Evolutionary conservation across 495 filamentous ascomycete genomes (phyloP).

Genomic region (Tricharina praecox): DNA sequence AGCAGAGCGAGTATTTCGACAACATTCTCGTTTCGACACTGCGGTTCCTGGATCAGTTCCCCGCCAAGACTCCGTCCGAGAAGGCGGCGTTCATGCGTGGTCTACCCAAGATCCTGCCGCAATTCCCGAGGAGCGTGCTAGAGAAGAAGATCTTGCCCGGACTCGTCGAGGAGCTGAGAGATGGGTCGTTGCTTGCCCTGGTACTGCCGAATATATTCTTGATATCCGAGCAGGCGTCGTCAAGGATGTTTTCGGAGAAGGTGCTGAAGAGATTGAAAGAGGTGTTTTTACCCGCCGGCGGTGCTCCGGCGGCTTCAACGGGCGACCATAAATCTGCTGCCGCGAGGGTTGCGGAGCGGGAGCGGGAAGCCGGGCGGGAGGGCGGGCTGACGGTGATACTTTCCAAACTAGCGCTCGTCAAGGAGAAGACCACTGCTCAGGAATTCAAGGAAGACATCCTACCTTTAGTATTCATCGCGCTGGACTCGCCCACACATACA

Average conservation of each 20-base stretch:
- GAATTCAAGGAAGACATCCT: constrained; percentile 93
- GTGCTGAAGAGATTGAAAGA: constrained; percentile 72
- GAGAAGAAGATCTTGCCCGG: constrained; percentile 86
- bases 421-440: constrained; percentile 65
- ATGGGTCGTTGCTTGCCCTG: constrained; percentile 64
- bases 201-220: constrained; percentile 82
- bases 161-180: constrained; percentile 79
- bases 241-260: constrained; percentile 60
- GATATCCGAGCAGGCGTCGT: constrained; percentile 52
- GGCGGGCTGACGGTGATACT: constrained; percentile 78
- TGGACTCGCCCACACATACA: constrained; percentile 77
- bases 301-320: constrained; percentile 11
- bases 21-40: constrained; percentile 92
- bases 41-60: constrained; percentile 77
- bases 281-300: constrained; percentile 46
- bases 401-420: constrained; percentile 58
- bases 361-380: constrained; percentile 69
- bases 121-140: constrained; percentile 80
- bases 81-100: constrained; percentile 86
- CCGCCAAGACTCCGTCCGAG: constrained; percentile 78
- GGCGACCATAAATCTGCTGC: constrained; percentile 28
- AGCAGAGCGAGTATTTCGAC: constrained; percentile 86
- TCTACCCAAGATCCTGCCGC: constrained; percentile 63
- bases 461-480: constrained; percentile 59
- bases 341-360: constrained; percentile 35